phyloP scores from a whole-genome alignment of 2,329 filamentous ascomycete species.

The Alternaria ventricosa region DNA sequence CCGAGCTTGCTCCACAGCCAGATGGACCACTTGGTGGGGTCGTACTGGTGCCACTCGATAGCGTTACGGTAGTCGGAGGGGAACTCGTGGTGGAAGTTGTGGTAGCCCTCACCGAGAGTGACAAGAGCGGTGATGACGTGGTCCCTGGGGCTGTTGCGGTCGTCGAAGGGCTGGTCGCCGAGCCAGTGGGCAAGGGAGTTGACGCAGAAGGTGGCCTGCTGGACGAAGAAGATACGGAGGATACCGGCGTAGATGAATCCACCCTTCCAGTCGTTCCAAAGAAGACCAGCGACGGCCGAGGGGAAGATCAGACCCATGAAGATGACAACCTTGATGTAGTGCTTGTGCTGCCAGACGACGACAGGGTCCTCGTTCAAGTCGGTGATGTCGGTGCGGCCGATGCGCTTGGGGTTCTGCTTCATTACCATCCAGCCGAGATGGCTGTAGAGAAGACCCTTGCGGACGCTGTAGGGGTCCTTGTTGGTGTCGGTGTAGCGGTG shows the following conservation, averaged over 20 bases:
- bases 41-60: constrained; percentile 52
- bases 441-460: constrained; percentile 60
- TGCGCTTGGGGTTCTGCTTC: constrained; percentile 62
- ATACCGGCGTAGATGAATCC: constrained; percentile 61
- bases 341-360: constrained; percentile 58
- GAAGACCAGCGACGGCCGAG: constrained; percentile 55
- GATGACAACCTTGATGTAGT: constrained; percentile 57
- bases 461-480: constrained; percentile 61
- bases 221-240: constrained; percentile 60
- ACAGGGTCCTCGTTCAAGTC: constrained; percentile 60
- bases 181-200: constrained; percentile 63
- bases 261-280: constrained; percentile 58
- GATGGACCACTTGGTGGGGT: constrained; percentile 55
- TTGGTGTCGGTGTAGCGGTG: constrained; percentile 61
- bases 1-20: constrained; percentile 53
- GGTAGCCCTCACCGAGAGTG: constrained; percentile 54
- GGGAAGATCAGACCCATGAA: constrained; percentile 58
- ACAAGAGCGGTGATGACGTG: constrained; percentile 53
- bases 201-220: constrained; percentile 62
- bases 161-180: constrained; percentile 55
- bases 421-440: constrained; percentile 62
- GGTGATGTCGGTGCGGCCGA: constrained; percentile 59
- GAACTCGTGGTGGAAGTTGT: constrained; percentile 56
- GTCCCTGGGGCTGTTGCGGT: constrained; percentile 53
- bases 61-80: constrained; percentile 54